Base-by-base conservation (phyloP, 352 stramenopile genomes). In the Pythium phragmitis region DNA sequence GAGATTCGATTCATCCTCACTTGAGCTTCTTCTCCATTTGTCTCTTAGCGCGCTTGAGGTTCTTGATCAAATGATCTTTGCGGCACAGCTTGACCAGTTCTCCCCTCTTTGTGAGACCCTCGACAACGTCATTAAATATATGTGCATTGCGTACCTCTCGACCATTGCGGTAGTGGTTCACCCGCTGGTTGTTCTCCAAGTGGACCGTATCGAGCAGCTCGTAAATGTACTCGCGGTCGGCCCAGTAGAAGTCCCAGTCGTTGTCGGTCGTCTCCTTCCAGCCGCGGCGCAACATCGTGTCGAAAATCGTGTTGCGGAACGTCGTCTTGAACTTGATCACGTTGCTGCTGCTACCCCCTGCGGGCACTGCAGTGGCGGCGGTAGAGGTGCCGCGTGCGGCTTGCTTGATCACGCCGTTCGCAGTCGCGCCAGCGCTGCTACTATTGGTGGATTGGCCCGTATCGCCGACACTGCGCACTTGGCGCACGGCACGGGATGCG, bases 31-130 rank as follows among this genome's bases (percentile, higher is more conserved):
- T 91, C 59, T 94, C 84, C 66, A 88, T 87, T 68, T 87, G 79
- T 36, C 85, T 76, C 58, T 89, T 92, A 37, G 76, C 77, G 16
- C 91, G 84, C 72, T 98, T 98, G 43, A 98, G 76, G 70, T 98
- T 98, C 72, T 98, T 98, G 62, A 97, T 96, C 63, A 98, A 80
- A 2, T 97, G 74, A 64, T 98, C 93, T 65, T 98, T 98, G 7
- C 94, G 76, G 56, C 90, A 98, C 14, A 98, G 66, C 77, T 94
- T 54, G 17, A 17, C 30, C 2, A 57, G 9, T 12, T 34, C 11
- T 34, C 47, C 42, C 5, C 42, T 26, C 4, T 50, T 2, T 33
- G 45, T 30, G 45, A 50, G 45, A 50, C 21, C n/a, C 7, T 17
- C 16, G 11, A 12, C 4, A 21, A 16, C n/a, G 26, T 14, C 13